Conservation (phyloP, 2,329 filamentous ascomycete species). For the Scopulariopsis brevicaulis region DNA sequence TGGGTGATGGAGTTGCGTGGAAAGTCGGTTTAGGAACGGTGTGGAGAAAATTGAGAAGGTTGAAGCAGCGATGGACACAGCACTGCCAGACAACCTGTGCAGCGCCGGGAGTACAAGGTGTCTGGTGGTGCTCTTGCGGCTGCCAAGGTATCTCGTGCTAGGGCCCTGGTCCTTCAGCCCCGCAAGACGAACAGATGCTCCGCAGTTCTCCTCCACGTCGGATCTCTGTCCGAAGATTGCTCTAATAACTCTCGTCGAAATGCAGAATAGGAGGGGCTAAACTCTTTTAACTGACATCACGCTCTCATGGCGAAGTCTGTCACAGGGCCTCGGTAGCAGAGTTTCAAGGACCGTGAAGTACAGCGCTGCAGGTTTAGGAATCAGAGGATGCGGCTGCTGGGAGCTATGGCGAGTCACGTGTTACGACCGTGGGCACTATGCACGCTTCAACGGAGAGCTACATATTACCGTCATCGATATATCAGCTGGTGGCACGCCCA, state of each 20-base stretch:
- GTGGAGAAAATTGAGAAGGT: slow-evolving; percentile 7
- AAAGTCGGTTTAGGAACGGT: slow-evolving; percentile 2
- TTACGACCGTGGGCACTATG: neutral
- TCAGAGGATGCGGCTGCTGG: neutral
- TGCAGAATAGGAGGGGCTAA: neutral
- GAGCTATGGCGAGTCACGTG: neutral
- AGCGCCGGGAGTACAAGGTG: neutral
- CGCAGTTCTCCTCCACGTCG: neutral
- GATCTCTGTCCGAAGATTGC: neutral
- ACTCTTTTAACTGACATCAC: neutral
- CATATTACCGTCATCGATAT: too few species aligned
- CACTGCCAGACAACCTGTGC: neutral
- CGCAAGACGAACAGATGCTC: neutral
- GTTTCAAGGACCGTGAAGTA: neutral
- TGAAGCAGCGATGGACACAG: slow-evolving; percentile 2
- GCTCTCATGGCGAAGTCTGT: neutral
- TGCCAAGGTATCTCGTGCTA: neutral
- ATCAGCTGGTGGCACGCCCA: too few species aligned
- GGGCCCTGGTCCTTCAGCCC: neutral
- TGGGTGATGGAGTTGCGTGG: slow-evolving; percentile 10
- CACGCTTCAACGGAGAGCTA: neutral
- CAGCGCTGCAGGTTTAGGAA: neutral
- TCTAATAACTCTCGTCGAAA: neutral
- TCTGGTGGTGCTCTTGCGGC: neutral
- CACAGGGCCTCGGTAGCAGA: neutral